A percentile compares a stretch with the other conserved stretches of the same genome.
Conservation (phyloP, 1,139 yeast genomes). For the Hansenula lynferdii region DNA sequence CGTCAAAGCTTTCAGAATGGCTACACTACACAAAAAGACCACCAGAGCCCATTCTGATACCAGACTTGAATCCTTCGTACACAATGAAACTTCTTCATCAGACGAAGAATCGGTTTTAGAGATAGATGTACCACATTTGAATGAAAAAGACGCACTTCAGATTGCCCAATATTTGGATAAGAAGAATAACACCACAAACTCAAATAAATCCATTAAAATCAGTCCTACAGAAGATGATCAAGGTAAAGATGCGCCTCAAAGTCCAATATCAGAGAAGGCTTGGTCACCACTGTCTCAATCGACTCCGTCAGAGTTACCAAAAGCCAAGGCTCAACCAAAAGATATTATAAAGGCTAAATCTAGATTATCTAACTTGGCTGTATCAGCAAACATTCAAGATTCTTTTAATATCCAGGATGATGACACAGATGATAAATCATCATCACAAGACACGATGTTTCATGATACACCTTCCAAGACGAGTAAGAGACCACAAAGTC, state of each 20-base stretch:
- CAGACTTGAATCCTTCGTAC: neutral
- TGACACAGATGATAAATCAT: conserved; percentile 6
- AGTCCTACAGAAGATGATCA: too few relatives aligned
- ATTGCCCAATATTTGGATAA: conserved; percentile 1
- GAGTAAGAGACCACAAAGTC: neutral
- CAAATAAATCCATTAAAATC: too few relatives aligned
- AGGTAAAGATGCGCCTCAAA: neutral
- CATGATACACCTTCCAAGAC: conserved; percentile 20
- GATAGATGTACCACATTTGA: neutral
- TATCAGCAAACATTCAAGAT: conserved; percentile 4
- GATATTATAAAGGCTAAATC: conserved; percentile 19
- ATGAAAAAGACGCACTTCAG: neutral
- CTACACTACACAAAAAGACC: too few relatives aligned
- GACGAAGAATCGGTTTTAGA: neutral
- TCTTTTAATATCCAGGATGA: conserved; percentile 2
- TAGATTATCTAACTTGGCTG: conserved; percentile 17
- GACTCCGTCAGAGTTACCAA: conserved; percentile 15
- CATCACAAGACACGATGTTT: conserved; percentile 3
- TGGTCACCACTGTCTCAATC: conserved; percentile 22
- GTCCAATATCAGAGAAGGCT: conserved; percentile 13
- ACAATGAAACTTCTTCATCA: neutral
- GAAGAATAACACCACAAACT: neutral
- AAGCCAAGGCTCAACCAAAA: conserved; percentile 16
- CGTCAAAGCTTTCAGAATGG: too few relatives aligned
- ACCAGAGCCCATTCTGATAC: conserved; percentile 2